Evolutionary conservation across 768 basidiomycete genomes (phyloP).

Genomic region (Artomyces pyxidatus): DNA sequence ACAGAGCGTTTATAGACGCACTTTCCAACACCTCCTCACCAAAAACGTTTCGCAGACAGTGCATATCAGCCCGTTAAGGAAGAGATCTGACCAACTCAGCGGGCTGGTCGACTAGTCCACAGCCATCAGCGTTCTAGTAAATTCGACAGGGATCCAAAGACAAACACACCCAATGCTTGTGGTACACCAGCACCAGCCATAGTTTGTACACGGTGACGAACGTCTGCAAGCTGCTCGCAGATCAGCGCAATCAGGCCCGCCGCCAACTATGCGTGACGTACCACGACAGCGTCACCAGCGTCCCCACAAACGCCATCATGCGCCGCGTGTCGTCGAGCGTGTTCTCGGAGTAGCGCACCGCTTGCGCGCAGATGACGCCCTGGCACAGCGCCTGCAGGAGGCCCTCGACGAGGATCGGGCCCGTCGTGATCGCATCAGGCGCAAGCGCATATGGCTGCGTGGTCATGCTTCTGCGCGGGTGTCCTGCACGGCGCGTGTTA

Average conservation of each 20-base stretch:
- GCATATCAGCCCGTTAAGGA: conserved; percentile 40
- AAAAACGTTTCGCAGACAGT: conserved; percentile 41
- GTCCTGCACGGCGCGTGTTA: too few relatives aligned
- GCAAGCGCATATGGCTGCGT: too few relatives aligned
- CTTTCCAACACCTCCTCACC: conserved; percentile 46
- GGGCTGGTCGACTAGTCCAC: conserved; percentile 24
- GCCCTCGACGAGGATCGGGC: conserved; percentile 37
- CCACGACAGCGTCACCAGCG: conserved; percentile 35
- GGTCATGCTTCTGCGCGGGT: too few relatives aligned
- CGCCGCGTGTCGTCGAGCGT: conserved; percentile 36
- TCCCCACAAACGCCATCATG: conserved; percentile 34
- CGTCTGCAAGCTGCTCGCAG: conserved; percentile 18
- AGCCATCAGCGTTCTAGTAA: not conserved
- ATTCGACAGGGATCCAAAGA: not conserved
- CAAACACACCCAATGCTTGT: conserved; percentile 16
- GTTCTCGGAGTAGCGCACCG: conserved; percentile 27
- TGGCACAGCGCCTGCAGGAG: conserved; percentile 42
- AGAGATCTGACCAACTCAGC: conserved; percentile 38
- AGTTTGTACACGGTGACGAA: conserved; percentile 20
- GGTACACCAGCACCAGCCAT: conserved; percentile 19
- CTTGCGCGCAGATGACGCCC: conserved; percentile 23
- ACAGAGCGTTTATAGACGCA: conserved; percentile 12
- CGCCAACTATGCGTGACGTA: conserved; percentile 24
- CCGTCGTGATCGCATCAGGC: conserved; percentile 15
- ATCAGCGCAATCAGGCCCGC: not conserved